Percentiles rank a stretch among this genome's conserved stretches.
phyloP scores from a whole-genome alignment of 2,329 filamentous ascomycete genomes.

The Xylaria arbuscula region DNA sequence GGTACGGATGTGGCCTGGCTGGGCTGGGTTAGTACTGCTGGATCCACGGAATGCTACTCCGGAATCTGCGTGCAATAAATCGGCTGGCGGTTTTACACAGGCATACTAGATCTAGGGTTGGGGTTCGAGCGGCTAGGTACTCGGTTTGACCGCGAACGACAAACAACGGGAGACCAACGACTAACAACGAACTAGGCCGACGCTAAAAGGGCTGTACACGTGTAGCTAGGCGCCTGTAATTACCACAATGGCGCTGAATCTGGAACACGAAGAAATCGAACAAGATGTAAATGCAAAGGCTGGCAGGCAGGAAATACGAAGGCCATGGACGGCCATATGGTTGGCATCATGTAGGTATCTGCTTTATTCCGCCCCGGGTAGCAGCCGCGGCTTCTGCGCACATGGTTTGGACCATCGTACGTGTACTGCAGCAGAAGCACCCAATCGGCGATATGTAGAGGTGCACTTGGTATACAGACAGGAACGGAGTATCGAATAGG shows the following conservation, averaged over 20 bases:
- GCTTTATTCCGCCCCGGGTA: not conserved
- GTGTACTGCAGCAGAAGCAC: not conserved
- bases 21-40: not conserved
- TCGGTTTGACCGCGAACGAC: not conserved
- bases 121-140: not conserved
- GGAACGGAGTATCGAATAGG: not conserved
- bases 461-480: not conserved
- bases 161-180: not conserved
- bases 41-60: constrained; percentile 21
- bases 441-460: constrained; percentile 10
- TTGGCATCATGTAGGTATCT: not conserved
- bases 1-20: constrained; percentile 21
- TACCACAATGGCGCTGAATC: not conserved
- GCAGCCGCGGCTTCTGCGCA: not conserved
- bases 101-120: not conserved
- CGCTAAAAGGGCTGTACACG: not conserved
- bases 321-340: not conserved
- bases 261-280: constrained; percentile 2
- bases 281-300: constrained; percentile 1
- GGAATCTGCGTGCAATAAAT: constrained; percentile 21
- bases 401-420: not conserved
- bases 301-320: not conserved
- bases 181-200: not conserved
- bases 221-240: not conserved
- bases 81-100: constrained; percentile 16